Conservation (phyloP, 805 yeast species). For the Suhomyces faveliae region DNA sequence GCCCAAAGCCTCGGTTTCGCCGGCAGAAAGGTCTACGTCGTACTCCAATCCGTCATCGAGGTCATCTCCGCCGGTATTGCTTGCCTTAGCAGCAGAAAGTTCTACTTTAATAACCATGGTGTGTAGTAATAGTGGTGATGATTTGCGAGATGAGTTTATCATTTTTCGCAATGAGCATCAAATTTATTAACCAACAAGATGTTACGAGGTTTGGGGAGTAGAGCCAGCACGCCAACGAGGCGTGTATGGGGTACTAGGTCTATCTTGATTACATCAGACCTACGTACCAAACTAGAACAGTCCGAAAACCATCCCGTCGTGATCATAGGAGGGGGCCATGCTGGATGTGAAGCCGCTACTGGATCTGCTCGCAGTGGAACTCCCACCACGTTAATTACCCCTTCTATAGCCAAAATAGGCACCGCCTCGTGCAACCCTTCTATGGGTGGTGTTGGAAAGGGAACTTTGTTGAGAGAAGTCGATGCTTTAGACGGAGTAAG, state of each 20-base stretch:
- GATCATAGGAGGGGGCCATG: conserved; percentile 97
- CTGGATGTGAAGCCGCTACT: conserved; percentile 96
- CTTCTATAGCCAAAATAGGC: conserved; percentile 72
- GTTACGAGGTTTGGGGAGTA: not conserved
- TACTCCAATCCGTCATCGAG: conserved; percentile 77
- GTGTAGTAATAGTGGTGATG: not conserved
- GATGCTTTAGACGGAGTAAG: conserved; percentile 97
- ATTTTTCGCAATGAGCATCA: not conserved
- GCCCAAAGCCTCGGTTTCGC: conserved; percentile 15
- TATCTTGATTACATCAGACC: conserved; percentile 24
- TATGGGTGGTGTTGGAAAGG: conserved; percentile 98
- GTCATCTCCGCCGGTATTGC: conserved; percentile 47
- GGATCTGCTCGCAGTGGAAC: conserved; percentile 88
- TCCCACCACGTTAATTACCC: conserved; percentile 71
- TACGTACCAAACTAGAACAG: conserved; percentile 2
- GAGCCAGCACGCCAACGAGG: not conserved
- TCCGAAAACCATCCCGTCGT: conserved; percentile 55
- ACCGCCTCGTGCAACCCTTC: conserved; percentile 97
- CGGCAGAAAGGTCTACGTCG: conserved; percentile 40
- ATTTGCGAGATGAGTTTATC: not conserved
- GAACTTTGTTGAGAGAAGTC: conserved; percentile 85
- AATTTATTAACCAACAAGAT: not conserved
- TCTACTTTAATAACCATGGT: conserved; percentile 1
- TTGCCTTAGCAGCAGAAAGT: not conserved
- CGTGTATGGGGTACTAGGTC: not conserved